phyloP scores from a whole-genome alignment of 352 stramenopile genomes.

The Globisporangium parvum region DNA sequence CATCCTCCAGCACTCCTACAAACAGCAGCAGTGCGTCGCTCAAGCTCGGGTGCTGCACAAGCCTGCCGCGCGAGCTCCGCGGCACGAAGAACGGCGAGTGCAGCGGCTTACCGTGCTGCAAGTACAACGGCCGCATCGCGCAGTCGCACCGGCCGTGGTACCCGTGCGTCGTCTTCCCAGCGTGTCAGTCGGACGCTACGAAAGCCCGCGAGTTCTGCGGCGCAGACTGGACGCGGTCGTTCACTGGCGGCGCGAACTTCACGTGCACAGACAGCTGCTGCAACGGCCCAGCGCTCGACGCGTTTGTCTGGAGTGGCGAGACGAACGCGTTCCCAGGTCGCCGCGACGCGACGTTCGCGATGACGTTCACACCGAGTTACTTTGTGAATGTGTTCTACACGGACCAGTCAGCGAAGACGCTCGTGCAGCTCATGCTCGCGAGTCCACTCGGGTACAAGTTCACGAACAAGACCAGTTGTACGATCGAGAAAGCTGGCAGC shows the following conservation, averaged over 20 bases:
- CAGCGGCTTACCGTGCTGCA: constrained; percentile 72
- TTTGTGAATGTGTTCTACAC: constrained; percentile 63
- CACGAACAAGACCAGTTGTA: constrained; percentile 32
- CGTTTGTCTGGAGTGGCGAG: constrained; percentile 63
- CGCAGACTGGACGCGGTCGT: constrained; percentile 43
- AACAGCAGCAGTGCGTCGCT: constrained; percentile 1
- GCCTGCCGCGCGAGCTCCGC: constrained; percentile 40
- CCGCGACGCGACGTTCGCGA: constrained; percentile 66
- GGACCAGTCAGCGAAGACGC: constrained; percentile 25
- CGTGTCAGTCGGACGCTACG: constrained; percentile 58
- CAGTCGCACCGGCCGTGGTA: constrained; percentile 77
- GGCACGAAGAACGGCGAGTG: constrained; percentile 62
- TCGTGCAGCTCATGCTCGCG: constrained; percentile 73
- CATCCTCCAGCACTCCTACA: constrained; percentile 3
- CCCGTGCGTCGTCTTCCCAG: constrained; percentile 74
- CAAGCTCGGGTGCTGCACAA: constrained; percentile 46
- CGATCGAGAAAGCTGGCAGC: constrained; percentile 23
- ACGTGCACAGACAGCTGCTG: constrained; percentile 72
- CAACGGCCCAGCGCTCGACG: constrained; percentile 52
- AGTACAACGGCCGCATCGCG: constrained; percentile 49
- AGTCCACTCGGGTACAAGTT: constrained; percentile 66
- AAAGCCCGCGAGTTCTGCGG: constrained; percentile 58
- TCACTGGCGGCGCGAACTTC: constrained; percentile 45
- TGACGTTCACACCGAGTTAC: constrained; percentile 66
- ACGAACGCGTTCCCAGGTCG: constrained; percentile 58